Evolutionary conservation across 129 eudicot species (phyloP), one percentile per base, ranked within the genome.

Genomic region (Sambucus nigra): DNA sequence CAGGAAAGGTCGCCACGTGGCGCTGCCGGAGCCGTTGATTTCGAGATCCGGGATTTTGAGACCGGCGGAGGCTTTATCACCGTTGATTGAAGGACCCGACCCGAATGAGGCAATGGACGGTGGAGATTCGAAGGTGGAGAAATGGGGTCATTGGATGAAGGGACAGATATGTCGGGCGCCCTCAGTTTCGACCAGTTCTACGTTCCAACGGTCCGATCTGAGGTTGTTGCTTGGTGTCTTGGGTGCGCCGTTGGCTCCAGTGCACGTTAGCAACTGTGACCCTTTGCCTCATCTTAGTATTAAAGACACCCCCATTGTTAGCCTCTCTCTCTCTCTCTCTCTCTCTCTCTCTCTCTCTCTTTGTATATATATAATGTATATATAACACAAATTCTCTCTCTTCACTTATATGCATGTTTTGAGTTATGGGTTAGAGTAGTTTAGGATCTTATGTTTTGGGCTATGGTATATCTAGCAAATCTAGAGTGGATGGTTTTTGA

Each of bases 241-340:
- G 75, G 96, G 96, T 66, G 94, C 96, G 28, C 96, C 96, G 53
- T 77, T 87, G 45, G 89, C 94, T 18, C 96, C 96, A 35, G 94
- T 87, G 66, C 96, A 83, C 61, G 96, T 87, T 70, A 83, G 83
- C 80, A 70, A 69, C 64, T 59, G 29, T 9, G 96, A 87, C 7
- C 94, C 94, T 56, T 74, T 83, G 38, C 94, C 94, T 53, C 89
- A 87, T 21, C 86, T 87, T 2, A 76, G 94, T 46, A 74, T 87
- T 66, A 87, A 87, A 67, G 94, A 87, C 26, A 83, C 86, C 38
- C 96, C 94, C 71, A 87, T 87, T 83, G 96, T 87, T 32, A 76
- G 88, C 71, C 29, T 29, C 53, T 42, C n/a, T 40, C 55, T 29
- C 8, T 29, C 2, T 19, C 24, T 1, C 1, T 4, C 46, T 59